Conservation (phyloP, 805 yeast species). For the Ogataea dorogensis region DNA sequence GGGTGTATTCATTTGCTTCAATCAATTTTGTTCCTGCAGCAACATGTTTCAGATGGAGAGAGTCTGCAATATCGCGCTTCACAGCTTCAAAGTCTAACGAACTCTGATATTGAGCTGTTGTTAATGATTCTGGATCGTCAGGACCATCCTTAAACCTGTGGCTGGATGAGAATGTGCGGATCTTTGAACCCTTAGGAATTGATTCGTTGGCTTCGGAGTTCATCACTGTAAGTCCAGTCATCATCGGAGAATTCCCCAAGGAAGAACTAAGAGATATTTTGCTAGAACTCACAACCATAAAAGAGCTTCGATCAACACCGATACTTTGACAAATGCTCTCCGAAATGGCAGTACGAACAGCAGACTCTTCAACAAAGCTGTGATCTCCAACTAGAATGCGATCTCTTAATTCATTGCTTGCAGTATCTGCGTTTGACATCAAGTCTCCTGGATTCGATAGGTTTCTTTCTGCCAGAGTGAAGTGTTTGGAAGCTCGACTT, state of each 20-base stretch:
- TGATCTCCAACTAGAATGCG: constrained; percentile 49
- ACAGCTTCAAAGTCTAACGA: constrained; percentile 46
- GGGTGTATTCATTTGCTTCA: constrained; percentile 60
- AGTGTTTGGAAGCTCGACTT: constrained; percentile 40
- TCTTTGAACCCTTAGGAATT: constrained; percentile 10
- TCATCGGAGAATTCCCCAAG: constrained; percentile 22
- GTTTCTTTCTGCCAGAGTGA: constrained; percentile 52
- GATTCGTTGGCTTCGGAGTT: constrained; percentile 1
- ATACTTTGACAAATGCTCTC: constrained; percentile 68
- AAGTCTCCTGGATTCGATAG: constrained; percentile 81
- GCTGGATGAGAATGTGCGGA: constrained; percentile 11
- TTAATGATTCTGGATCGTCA: constrained; percentile 12
- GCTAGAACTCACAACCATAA: constrained; percentile 15
- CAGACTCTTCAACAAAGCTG: constrained; percentile 70
- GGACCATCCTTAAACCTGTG: not conserved
- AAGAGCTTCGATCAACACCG: constrained; percentile 51
- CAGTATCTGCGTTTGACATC: constrained; percentile 58
- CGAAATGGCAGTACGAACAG: constrained; percentile 60
- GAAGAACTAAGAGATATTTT: constrained; percentile 19
- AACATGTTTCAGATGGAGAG: constrained; percentile 53
- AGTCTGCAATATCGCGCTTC: constrained; percentile 57
- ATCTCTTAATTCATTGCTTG: constrained; percentile 30
- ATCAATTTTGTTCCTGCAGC: constrained; percentile 56
- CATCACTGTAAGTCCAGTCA: constrained; percentile 20
- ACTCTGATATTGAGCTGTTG: constrained; percentile 22